These are phyloP conservation scores for Pseudovirgaria hyperparasitica DNA, from an alignment of 2,329 filamentous ascomycete genomes.

Conservation along the genomic window DNA sequence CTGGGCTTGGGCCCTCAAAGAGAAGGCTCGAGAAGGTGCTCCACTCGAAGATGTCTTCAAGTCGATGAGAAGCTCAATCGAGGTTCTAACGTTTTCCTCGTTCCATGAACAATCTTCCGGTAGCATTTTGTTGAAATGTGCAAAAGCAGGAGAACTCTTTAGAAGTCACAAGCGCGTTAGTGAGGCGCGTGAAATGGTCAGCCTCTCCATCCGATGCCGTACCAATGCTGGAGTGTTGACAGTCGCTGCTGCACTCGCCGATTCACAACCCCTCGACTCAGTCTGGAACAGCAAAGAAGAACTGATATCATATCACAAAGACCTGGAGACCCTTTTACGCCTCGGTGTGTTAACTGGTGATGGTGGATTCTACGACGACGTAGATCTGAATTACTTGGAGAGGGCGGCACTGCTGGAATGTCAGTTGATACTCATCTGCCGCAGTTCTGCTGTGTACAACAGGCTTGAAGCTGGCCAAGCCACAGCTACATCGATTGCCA, in stretches of 20 bases:
- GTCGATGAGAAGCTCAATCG: conserved; percentile 33
- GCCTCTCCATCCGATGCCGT: conserved; percentile 48
- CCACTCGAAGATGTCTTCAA: no score
- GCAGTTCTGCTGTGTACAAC: conserved; percentile 16
- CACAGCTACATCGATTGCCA: conserved; percentile 11
- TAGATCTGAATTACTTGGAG: conserved; percentile 12
- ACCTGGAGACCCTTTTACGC: no score
- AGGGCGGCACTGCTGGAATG: conserved; percentile 29
- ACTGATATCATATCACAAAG: conserved; percentile 46
- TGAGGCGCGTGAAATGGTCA: conserved; percentile 46
- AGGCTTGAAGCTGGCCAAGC: no score
- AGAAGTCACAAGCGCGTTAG: conserved; percentile 39
- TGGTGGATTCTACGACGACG: conserved; percentile 26
- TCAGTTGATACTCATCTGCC: conserved; percentile 22
- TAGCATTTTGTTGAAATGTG: conserved; percentile 50
- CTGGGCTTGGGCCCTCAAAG: conserved; percentile 48
- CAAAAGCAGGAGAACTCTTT: conserved; percentile 51
- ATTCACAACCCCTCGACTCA: conserved; percentile 35
- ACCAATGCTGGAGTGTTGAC: conserved; percentile 45
- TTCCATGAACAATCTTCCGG: conserved; percentile 48
- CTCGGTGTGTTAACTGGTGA: no score
- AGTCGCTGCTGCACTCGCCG: conserved; percentile 38
- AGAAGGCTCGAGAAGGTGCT: no score
- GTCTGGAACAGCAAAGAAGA: conserved; percentile 44
- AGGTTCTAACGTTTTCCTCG: conserved; percentile 51